Base-by-base conservation (phyloP, 2,329 filamentous ascomycete genomes). In the Aspergillus alliaceus region DNA sequence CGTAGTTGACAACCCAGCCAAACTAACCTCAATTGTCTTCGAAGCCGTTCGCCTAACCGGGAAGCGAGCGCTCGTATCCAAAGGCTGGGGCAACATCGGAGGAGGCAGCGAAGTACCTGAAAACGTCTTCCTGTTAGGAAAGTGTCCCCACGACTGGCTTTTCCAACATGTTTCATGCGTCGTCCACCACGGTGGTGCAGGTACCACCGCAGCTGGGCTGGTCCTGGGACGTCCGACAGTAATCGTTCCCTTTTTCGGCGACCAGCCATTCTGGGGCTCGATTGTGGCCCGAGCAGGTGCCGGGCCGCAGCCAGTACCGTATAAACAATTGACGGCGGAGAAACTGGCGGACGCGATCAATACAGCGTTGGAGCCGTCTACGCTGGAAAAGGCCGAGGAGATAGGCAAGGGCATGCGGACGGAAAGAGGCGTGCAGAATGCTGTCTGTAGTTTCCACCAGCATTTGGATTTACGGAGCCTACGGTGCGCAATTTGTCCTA, bases 161-260 rank as follows among this genome's bases (percentile, higher is more conserved):
- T 96, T 96, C 73, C 82, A 90, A 61, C 86, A 83, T 35, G 91
- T 96, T 1, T 89, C 90, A 0, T 88, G 86, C 42, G 91, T 96
- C 1, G 89, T 95, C 5, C 92, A 96, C 68, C 91, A 96, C 61
- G 92, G 91, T 22, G 91, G 92, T 57, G 91, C 91, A 8, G 91
- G 91, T 18, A 96, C 91, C 2, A 96, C 91, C 1, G 91, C 91
- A 1, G 90, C 91, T 1, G 91, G 91, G n/a, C 90, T 96, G 59
- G 84, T 88, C 18, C 84, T 87, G 1, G 91, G 91, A 24, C 87
- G 87, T 53, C 91, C 91, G 2, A 96, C 91, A 0, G 84, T 95
- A 2, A 83, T 96, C 2, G 86, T 96, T 0, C 91, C 91, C 0
- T 96, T 96, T 77, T 96, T 93, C 68, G 90, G 90, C 1, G 90